Base-by-base conservation (phyloP, 805 yeast genomes). In the Monosporozyma aquatica region DNA sequence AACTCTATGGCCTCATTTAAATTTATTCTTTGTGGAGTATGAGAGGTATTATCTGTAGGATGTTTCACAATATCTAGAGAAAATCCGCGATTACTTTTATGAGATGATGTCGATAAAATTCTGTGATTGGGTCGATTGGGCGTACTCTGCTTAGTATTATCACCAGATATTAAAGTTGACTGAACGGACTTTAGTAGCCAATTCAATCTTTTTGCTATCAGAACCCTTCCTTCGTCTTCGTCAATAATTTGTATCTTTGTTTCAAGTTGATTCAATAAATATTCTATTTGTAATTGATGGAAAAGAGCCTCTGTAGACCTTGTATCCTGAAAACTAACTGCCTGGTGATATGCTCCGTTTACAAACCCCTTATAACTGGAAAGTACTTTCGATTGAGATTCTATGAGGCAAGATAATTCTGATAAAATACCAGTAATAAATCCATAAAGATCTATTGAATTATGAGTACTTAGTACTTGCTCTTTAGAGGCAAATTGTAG, bases 31-130 rank as follows among this genome's bases (percentile, higher is more conserved):
- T 24, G 25, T 27, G 34, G 36, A 25, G 3, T 11, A 9, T 32
- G 14, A 13, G 10, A 8, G 13, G 35, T 15, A 14, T 21, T 6
- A 21, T 26, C 32, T 9, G 27, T 24, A 6, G 41, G 34, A 33
- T 35, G 34, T 30, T 48, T 50, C 14, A 56, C 34, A 13, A 56
- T 47, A 38, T 55, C 52, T 10, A 56, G 37, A 9, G 55, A 48
- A 29, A 56, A 45, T 5, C 59, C 59, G 34, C 41, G 22, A 52
- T 50, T 21, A 17, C 21, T 40, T 24, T 14, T 27, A 9, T 17
- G 13, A 6, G 37, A 17, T 7, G 37, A 24, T 8, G 34, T 37
- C 4, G 40, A 37, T 8, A 14, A 10, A 10, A 27, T 37, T 14
- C 40, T 37, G 13, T 28, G 13, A 21, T 18, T 13, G 5, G n/a